Conservation (phyloP, 164 flowering plant genomes). For the Liriodendron chinense region DNA sequence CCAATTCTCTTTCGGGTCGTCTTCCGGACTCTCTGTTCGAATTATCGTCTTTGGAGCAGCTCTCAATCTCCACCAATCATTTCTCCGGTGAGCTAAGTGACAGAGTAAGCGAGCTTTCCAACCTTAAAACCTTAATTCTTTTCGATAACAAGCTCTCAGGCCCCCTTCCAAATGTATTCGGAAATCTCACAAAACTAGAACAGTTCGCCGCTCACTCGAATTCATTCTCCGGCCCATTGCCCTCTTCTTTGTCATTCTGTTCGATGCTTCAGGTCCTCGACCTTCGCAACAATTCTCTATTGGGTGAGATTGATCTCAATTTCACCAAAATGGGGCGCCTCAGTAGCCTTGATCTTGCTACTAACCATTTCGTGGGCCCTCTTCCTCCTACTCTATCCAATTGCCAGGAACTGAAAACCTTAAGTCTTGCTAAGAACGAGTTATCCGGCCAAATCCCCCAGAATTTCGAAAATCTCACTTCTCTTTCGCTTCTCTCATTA, state of each 20-base stretch:
- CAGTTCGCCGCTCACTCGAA: slow-evolving; percentile 59
- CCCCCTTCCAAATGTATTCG: slow-evolving; percentile 56
- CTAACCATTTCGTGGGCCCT: slow-evolving; percentile 57
- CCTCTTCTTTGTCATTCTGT: slow-evolving; percentile 48
- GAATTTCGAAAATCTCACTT: slow-evolving; percentile 38
- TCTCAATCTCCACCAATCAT: slow-evolving; percentile 52
- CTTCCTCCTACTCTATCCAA: slow-evolving; percentile 56
- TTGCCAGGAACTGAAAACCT: slow-evolving; percentile 47
- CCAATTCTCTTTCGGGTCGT: slow-evolving; percentile 53
- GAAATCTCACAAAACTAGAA: slow-evolving; percentile 46
- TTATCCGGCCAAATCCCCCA: slow-evolving; percentile 55
- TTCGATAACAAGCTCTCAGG: slow-evolving; percentile 55
- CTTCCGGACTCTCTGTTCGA: slow-evolving; percentile 53
- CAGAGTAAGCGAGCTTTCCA: slow-evolving; percentile 56
- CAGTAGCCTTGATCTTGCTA: slow-evolving; percentile 66
- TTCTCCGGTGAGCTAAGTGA: slow-evolving; percentile 61
- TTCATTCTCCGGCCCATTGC: slow-evolving; percentile 57
- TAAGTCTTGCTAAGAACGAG: slow-evolving; percentile 65
- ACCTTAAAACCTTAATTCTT: slow-evolving; percentile 42
- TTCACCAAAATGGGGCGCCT: slow-evolving; percentile 55
- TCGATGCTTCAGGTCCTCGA: slow-evolving; percentile 57
- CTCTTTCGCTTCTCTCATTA: slow-evolving; percentile 61
- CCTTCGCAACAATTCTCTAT: slow-evolving; percentile 69
- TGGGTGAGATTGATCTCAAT: slow-evolving; percentile 46
- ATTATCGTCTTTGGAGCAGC: slow-evolving; percentile 48